Conservation (phyloP, 2,329 filamentous ascomycete genomes). For the Claviceps humidiphila region DNA sequence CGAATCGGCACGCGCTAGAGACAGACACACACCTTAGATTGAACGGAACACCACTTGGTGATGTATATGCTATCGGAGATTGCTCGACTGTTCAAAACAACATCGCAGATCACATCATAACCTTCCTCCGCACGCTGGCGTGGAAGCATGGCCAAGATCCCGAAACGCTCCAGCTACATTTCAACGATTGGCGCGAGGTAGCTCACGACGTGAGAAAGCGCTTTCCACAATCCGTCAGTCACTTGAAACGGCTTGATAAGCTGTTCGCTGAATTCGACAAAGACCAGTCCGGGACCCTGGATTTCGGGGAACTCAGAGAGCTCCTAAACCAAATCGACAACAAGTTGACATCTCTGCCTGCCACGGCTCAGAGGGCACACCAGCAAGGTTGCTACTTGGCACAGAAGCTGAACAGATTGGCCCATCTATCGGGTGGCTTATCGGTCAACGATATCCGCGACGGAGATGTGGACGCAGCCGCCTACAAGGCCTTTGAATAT, state of each 20-base stretch:
- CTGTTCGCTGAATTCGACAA: constrained; percentile 88
- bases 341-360: constrained; percentile 87
- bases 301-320: constrained; percentile 83
- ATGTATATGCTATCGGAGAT: constrained; percentile 94
- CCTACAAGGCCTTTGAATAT: constrained; percentile 93
- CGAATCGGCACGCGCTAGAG: constrained; percentile 82
- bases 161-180: constrained; percentile 73
- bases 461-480: constrained; percentile 80
- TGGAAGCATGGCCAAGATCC: constrained; percentile 89
- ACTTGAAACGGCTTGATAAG: constrained; percentile 78
- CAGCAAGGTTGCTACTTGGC: constrained; percentile 92
- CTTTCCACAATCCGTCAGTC: constrained; percentile 80
- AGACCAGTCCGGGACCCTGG: constrained; percentile 82
- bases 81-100: constrained; percentile 98
- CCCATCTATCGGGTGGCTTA: constrained; percentile 63
- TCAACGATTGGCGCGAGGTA: constrained; percentile 76
- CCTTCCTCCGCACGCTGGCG: constrained; percentile 76
- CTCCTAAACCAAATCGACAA: constrained; percentile 84
- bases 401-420: constrained; percentile 85
- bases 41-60: constrained; percentile 76
- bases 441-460: constrained; percentile 69
- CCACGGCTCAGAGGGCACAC: constrained; percentile 90
- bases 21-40: constrained; percentile 88
- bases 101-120: constrained; percentile 77
- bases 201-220: constrained; percentile 72